Percentiles rank a stretch among this genome's conserved stretches.
These are phyloP conservation scores for Spiromastix sp. DNA, from an alignment of 2,329 filamentous ascomycete species.

Conservation along the genomic window DNA sequence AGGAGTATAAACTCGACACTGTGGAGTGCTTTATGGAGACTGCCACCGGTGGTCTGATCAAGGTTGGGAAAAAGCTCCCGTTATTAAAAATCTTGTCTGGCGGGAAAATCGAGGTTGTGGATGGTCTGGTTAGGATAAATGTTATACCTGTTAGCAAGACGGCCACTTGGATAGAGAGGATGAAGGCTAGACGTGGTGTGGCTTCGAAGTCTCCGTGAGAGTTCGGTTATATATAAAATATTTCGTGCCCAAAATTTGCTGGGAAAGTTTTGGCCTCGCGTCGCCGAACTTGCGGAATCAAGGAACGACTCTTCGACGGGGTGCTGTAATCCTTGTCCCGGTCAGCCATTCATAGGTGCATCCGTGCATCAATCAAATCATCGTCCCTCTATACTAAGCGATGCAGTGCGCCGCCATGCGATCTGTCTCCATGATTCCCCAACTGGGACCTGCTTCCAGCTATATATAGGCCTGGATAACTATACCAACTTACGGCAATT, in stretches of 20 bases:
- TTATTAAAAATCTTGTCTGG: slow-evolving; percentile 63
- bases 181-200: slow-evolving; percentile 59
- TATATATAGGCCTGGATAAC: no score
- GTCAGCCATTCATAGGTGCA: no score
- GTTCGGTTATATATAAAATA: neutral
- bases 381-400: no score
- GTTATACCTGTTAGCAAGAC: slow-evolving; percentile 65
- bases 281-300: no score
- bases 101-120: slow-evolving; percentile 76
- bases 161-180: slow-evolving; percentile 68
- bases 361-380: no score
- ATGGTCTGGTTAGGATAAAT: slow-evolving; percentile 73
- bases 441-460: no score
- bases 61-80: slow-evolving; percentile 75
- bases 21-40: slow-evolving; percentile 93
- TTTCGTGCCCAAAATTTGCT: neutral
- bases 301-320: no score
- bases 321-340: no score
- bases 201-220: neutral
- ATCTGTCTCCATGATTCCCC: no score
- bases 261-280: no score
- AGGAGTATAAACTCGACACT: slow-evolving; percentile 52
- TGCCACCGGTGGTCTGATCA: slow-evolving; percentile 64
- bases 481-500: no score
- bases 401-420: no score